A percentile compares a stretch with the other conserved stretches of the same genome.
phyloP scores from a whole-genome alignment of 352 stramenopile genomes.

The Globisporangium viniferum region DNA sequence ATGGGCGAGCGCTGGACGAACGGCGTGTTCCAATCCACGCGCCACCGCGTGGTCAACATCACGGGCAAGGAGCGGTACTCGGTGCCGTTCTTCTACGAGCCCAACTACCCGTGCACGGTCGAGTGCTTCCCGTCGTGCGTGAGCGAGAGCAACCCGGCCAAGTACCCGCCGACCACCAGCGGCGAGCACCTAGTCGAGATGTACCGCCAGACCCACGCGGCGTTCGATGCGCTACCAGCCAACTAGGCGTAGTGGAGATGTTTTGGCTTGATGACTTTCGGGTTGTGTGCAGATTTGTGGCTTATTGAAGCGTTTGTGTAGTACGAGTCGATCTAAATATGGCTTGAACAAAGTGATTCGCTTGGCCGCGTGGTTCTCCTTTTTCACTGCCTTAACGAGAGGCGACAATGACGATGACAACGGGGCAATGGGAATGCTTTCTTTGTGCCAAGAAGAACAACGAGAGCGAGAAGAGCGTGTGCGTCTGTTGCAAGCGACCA shows the following conservation, averaged over 20 bases:
- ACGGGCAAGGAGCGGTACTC: conserved; percentile 64
- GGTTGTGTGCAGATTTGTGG: background rate
- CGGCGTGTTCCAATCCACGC: conserved; percentile 57
- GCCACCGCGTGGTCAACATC: conserved; percentile 63
- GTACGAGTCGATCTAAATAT: background rate
- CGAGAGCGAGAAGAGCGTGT: conserved; percentile 2
- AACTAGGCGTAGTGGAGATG: background rate
- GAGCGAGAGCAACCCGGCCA: conserved; percentile 36
- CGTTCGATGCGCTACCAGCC: conserved; percentile 29
- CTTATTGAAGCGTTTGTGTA: background rate
- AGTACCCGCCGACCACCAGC: conserved; percentile 67
- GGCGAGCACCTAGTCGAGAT: conserved; percentile 72
- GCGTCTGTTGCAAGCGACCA: conserved; percentile 13
- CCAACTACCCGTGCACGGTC: conserved; percentile 66
- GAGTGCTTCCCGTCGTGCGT: conserved; percentile 62
- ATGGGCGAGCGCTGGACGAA: conserved; percentile 79
- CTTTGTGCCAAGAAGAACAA: conserved; percentile 15
- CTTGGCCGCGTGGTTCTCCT: background rate
- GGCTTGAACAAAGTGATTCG: background rate
- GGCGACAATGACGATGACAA: background rate
- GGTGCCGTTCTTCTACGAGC: conserved; percentile 80
- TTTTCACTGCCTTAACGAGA: background rate
- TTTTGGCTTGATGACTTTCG: background rate
- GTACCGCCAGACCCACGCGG: conserved; percentile 70
- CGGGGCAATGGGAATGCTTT: conserved; percentile 9